A percentile compares a stretch with the other conserved stretches of the same genome.
Evolutionary conservation across 176 grass and related monocot genomes (phyloP).

Genomic region (Dendrocalamus sinicus): DNA sequence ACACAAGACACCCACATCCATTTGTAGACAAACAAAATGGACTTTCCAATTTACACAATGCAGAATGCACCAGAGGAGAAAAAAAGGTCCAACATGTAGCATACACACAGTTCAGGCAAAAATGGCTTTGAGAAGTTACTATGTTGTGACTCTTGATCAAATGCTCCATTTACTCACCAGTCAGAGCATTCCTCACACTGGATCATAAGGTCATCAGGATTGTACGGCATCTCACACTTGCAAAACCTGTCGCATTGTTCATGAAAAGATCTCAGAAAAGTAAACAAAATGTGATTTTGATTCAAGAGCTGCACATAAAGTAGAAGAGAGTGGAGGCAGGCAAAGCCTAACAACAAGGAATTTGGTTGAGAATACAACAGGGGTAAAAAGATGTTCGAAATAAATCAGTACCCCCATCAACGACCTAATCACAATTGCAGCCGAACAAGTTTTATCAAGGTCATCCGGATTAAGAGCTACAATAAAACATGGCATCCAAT

Average conservation of each 20-base stretch:
- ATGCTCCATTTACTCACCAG: constrained; percentile 62
- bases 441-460: background rate
- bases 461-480: background rate
- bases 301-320: constrained; percentile 19
- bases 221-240: constrained; percentile 99
- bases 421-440: background rate
- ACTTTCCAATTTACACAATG: constrained; percentile 11
- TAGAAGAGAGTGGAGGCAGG: background rate
- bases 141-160: background rate
- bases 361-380: constrained; percentile 1
- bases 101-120: background rate
- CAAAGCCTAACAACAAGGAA: constrained; percentile 8
- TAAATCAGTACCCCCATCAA: background rate
- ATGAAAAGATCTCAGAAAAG: constrained; percentile 43
- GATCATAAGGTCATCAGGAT: constrained; percentile 99
- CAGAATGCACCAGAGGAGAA: constrained; percentile 3
- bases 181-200: constrained; percentile 94
- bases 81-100: background rate
- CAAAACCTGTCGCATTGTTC: constrained; percentile 74
- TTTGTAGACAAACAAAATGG: constrained; percentile 23
- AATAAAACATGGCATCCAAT: background rate
- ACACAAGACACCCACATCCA: background rate
- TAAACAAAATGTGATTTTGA: constrained; percentile 29
- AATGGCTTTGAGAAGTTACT: constrained; percentile 11
- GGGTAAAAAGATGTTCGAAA: background rate